Evolutionary conservation across 202 grass and related monocot species (phyloP).

Genomic region (Zoysia matrella): DNA sequence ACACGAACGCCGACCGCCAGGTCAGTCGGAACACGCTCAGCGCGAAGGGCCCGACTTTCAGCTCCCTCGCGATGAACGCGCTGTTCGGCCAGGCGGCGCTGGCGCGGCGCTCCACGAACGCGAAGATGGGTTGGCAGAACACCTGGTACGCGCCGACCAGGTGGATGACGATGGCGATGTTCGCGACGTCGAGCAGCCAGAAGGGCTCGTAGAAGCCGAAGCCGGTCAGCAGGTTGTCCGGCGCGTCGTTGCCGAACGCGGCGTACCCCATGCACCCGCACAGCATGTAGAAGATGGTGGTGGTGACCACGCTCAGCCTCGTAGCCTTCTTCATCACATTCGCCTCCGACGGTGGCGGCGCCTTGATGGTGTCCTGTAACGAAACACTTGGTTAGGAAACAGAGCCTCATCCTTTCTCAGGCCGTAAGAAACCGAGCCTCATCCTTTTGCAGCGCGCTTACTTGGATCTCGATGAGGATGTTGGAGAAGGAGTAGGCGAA

Average conservation of each 20-base stretch:
- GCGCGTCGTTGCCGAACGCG: conserved; percentile 61
- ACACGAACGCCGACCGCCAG: conserved; percentile 64
- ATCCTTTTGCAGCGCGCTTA: neutral
- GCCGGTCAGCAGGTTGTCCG: conserved; percentile 64
- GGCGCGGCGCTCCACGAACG: conserved; percentile 65
- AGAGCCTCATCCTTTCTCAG: neutral
- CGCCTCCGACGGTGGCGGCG: conserved; percentile 65
- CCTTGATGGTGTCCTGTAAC: conserved; percentile 62
- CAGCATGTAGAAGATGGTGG: conserved; percentile 47
- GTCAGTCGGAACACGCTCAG: conserved; percentile 58
- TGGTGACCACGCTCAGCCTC: conserved; percentile 38
- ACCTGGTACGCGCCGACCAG: conserved; percentile 79
- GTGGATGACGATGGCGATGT: conserved; percentile 74
- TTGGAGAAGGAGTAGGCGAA: conserved; percentile 47
- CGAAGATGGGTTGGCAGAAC: conserved; percentile 73
- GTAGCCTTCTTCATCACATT: conserved; percentile 60
- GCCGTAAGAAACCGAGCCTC: neutral
- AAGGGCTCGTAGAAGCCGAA: conserved; percentile 87
- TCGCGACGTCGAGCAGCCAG: conserved; percentile 75
- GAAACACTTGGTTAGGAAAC: neutral
- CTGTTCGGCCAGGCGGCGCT: conserved; percentile 34
- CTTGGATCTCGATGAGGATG: conserved; percentile 78
- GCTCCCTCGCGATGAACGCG: conserved; percentile 51
- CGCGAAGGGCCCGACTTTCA: conserved; percentile 35
- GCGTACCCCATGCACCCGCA: conserved; percentile 82